Conservation (phyloP, 495 filamentous ascomycete species). For the Lentithecium fluviatile region DNA sequence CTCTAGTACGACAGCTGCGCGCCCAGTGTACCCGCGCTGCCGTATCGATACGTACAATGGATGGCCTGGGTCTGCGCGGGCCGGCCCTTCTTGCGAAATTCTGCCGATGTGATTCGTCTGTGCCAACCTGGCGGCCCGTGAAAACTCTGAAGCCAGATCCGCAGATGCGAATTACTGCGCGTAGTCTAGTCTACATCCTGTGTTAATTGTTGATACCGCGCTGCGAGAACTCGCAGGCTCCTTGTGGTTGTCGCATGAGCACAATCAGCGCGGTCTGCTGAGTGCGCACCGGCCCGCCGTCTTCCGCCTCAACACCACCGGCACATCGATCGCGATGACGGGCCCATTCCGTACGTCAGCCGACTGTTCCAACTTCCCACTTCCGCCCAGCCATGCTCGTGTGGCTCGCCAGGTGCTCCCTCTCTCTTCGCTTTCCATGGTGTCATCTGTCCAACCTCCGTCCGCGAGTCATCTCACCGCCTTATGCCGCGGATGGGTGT, state of each 20-base stretch:
- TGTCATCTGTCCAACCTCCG: slow-evolving; percentile 34
- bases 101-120: slow-evolving; percentile 14
- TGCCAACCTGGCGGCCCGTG: slow-evolving; percentile 14
- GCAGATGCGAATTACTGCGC: not conserved
- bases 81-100: slow-evolving; percentile 17
- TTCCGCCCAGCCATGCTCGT: slow-evolving; percentile 11
- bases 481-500: slow-evolving; percentile 1
- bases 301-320: slow-evolving; percentile 22
- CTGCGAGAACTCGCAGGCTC: too few relatives aligned
- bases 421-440: slow-evolving; percentile 5
- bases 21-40: not conserved
- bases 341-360: slow-evolving; percentile 8
- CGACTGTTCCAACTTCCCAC: slow-evolving; percentile 24
- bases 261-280: slow-evolving; percentile 15
- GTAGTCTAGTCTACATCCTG: too few relatives aligned
- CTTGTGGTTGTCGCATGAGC: too few relatives aligned
- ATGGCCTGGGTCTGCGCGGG: slow-evolving; percentile 12
- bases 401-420: slow-evolving; percentile 20
- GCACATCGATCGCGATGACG: slow-evolving; percentile 11
- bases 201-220: too few relatives aligned
- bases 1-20: slow-evolving; percentile 16
- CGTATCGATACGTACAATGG: not conserved
- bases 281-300: not conserved
- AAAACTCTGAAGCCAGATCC: slow-evolving; percentile 28
- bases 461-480: slow-evolving; percentile 37